These are phyloP conservation scores for Scedosporium apiospermum DNA, from an alignment of 2,329 filamentous ascomycete species.

Conservation along the genomic window DNA sequence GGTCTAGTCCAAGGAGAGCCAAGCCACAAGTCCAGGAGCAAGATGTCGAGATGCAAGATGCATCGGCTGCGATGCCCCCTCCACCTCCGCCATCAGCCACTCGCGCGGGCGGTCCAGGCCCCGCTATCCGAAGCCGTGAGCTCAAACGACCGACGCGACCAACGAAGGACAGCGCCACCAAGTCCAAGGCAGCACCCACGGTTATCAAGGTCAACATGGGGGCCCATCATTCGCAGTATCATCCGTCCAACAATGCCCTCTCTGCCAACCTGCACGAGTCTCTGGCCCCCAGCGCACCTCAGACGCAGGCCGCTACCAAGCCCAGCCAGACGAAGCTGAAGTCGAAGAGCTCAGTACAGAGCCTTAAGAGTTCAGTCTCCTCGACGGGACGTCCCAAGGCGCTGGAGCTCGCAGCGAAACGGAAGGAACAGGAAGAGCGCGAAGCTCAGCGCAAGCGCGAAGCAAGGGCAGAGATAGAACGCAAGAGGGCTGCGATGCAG, in stretches of 20 bases:
- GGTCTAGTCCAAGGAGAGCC: slow-evolving; percentile 43
- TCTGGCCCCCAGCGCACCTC: slow-evolving; percentile 25
- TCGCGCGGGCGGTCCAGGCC: slow-evolving; percentile 36
- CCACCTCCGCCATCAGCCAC: slow-evolving; percentile 38
- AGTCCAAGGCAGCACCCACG: slow-evolving; percentile 57
- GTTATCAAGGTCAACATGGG: slow-evolving; percentile 63
- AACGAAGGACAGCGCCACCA: slow-evolving; percentile 46
- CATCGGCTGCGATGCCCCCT: slow-evolving; percentile 46
- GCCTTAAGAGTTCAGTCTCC: slow-evolving; percentile 56
- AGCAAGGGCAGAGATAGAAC: slow-evolving; percentile 71
- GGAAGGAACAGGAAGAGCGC: slow-evolving; percentile 77
- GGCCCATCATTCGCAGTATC: slow-evolving; percentile 38
- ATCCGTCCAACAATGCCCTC: slow-evolving; percentile 47
- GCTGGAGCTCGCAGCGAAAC: slow-evolving; percentile 65
- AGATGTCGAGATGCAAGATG: slow-evolving; percentile 49
- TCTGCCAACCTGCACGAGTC: slow-evolving; percentile 51
- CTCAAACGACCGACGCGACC: slow-evolving; percentile 54
- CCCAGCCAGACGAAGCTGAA: slow-evolving; percentile 58
- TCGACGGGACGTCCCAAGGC: slow-evolving; percentile 59
- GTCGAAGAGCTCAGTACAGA: slow-evolving; percentile 43
- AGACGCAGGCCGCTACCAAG: slow-evolving; percentile 47
- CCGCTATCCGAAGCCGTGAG: slow-evolving; percentile 39
- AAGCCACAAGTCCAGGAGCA: slow-evolving; percentile 28
- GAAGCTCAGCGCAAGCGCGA: slow-evolving; percentile 72
- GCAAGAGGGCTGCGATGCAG: slow-evolving; percentile 58